These are phyloP conservation scores for Eimeria sp. DNA, from an alignment of 169 alveolate species.

Conservation along the genomic window DNA sequence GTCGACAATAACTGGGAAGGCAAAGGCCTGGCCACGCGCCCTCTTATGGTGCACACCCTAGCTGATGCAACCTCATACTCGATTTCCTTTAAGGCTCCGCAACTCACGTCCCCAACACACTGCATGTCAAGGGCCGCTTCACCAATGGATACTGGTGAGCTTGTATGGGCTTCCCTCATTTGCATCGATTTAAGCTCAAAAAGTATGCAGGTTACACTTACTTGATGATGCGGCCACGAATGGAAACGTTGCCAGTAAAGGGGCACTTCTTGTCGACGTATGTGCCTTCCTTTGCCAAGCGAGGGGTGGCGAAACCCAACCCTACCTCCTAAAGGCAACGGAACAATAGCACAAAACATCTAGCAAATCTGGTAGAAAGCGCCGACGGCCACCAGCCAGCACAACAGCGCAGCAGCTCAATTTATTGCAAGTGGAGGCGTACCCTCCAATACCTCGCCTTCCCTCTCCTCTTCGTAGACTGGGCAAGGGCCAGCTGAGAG, in stretches of 20 bases:
- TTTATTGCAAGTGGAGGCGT: neutral
- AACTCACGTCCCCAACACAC: no score
- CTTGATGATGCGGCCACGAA: conserved; percentile 98
- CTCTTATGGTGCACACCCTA: no score
- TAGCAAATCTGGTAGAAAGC: neutral
- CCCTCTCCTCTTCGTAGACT: conserved; percentile 83
- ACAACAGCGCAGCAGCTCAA: neutral
- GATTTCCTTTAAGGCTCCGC: no score
- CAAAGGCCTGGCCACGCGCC: no score
- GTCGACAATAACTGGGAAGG: neutral
- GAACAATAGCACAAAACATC: neutral
- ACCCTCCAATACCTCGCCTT: conserved; percentile 83
- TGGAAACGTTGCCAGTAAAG: conserved; percentile 99
- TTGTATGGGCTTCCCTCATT: neutral
- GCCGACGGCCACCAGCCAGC: neutral
- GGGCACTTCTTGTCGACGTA: conserved; percentile 99
- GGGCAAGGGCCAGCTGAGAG: conserved; percentile 86
- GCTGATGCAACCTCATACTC: no score
- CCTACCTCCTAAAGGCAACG: conserved; percentile 94
- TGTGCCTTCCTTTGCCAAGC: conserved; percentile 99
- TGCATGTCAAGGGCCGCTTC: no score
- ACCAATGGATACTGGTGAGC: no score
- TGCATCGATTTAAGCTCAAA: neutral
- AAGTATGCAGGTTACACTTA: conserved; percentile 70
- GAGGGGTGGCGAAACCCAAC: conserved; percentile 98